Evolutionary conservation across 306 rosid genomes (phyloP).

Genomic region (Argentina anserina): DNA sequence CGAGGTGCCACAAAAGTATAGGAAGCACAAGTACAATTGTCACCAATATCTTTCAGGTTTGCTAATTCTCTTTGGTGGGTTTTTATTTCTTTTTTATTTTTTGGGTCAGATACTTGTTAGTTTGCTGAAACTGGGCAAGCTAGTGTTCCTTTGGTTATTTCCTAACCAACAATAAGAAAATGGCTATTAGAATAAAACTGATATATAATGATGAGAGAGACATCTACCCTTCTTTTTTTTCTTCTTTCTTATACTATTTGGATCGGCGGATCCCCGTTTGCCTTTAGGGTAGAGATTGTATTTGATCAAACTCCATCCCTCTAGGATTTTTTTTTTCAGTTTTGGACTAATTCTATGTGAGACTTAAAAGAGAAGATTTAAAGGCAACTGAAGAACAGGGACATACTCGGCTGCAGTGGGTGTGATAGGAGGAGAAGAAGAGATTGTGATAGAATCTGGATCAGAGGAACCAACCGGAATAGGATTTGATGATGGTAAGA

Average conservation of each 20-base stretch:
- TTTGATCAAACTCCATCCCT: not conserved
- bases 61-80: slow-evolving; percentile 1
- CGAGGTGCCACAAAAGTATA: not conserved
- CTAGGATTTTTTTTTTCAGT: too few relatives aligned
- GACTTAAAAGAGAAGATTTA: too few relatives aligned
- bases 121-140: not conserved
- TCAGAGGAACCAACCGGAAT: too few relatives aligned
- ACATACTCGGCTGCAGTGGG: too few relatives aligned
- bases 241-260: not conserved
- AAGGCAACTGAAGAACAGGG: too few relatives aligned
- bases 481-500: too few relatives aligned
- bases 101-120: too few relatives aligned
- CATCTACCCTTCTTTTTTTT: not conserved
- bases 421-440: too few relatives aligned
- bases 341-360: not conserved
- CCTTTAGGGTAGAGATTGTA: not conserved
- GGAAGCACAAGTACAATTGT: not conserved
- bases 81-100: not conserved
- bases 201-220: not conserved
- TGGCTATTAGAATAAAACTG: not conserved
- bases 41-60: not conserved
- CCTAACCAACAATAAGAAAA: not conserved
- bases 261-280: not conserved
- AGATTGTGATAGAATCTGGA: too few relatives aligned
- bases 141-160: not conserved